Percentiles rank a stretch among this genome's conserved stretches.
Evolutionary conservation across 257 asterid genomes (phyloP).

Genomic region (Solanum pimpinellifolium): DNA sequence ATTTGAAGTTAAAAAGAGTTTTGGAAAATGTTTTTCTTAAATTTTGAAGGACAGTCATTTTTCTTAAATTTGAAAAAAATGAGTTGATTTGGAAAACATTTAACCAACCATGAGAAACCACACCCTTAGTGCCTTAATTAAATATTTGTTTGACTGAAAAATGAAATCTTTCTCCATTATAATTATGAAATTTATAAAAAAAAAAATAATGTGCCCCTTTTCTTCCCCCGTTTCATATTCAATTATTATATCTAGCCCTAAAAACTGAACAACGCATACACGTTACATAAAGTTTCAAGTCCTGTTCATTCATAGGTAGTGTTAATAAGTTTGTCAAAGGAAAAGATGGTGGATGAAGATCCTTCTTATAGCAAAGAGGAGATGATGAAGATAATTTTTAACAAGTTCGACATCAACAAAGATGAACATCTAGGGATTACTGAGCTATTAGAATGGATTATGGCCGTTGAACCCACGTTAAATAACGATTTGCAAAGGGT

Average conservation of each 20-base stretch:
- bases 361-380: not conserved
- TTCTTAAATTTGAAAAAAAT: too few species aligned
- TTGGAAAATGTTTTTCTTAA: too few species aligned
- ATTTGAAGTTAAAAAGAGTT: too few species aligned
- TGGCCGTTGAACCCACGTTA: not conserved
- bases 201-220: not conserved
- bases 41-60: too few species aligned
- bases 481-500: not conserved
- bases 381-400: not conserved
- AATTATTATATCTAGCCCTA: not conserved
- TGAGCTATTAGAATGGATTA: not conserved
- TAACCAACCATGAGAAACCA: too few species aligned
- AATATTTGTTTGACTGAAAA: too few species aligned
- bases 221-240: not conserved
- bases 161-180: not conserved
- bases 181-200: too few species aligned
- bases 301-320: too few species aligned
- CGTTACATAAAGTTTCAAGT: not conserved
- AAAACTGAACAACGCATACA: too few species aligned
- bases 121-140: not conserved
- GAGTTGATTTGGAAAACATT: too few species aligned
- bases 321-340: too few species aligned
- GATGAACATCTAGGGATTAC: not conserved
- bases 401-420: not conserved
- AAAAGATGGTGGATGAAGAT: not conserved